These are phyloP conservation scores for Dianthus caryophyllus DNA, from an alignment of 148 eudicot genomes.

Conservation along the genomic window DNA sequence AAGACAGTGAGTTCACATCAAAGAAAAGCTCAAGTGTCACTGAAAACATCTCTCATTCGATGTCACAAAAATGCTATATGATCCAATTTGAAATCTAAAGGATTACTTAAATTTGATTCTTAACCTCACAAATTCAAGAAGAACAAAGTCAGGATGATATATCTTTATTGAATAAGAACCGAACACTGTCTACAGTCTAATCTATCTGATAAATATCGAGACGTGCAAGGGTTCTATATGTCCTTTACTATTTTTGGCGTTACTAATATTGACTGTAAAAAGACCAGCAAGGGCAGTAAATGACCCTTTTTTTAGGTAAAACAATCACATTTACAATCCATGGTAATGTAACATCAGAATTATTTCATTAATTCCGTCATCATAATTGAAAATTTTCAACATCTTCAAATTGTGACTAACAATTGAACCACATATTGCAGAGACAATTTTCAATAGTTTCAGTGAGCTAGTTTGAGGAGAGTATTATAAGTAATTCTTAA, in stretches of 20 bases:
- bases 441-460: not conserved
- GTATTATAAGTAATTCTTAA: not conserved
- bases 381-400: not conserved
- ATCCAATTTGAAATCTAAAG: not conserved
- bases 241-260: not conserved
- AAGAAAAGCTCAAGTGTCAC: not conserved
- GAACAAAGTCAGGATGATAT: too few relatives aligned
- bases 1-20: not conserved
- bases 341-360: not conserved
- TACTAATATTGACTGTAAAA: not conserved
- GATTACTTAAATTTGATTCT: too few relatives aligned
- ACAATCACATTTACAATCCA: not conserved
- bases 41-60: not conserved
- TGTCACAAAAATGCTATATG: not conserved
- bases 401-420: not conserved
- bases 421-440: not conserved
- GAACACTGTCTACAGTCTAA: too few relatives aligned
- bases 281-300: not conserved
- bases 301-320: not conserved
- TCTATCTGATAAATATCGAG: too few relatives aligned
- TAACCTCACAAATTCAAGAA: too few relatives aligned
- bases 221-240: not conserved
- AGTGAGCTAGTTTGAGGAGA: not conserved
- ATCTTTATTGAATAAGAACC: too few relatives aligned
- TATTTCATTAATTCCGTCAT: not conserved